Conservation (phyloP, 345 rosid species). For the Kernera saxatilis region DNA sequence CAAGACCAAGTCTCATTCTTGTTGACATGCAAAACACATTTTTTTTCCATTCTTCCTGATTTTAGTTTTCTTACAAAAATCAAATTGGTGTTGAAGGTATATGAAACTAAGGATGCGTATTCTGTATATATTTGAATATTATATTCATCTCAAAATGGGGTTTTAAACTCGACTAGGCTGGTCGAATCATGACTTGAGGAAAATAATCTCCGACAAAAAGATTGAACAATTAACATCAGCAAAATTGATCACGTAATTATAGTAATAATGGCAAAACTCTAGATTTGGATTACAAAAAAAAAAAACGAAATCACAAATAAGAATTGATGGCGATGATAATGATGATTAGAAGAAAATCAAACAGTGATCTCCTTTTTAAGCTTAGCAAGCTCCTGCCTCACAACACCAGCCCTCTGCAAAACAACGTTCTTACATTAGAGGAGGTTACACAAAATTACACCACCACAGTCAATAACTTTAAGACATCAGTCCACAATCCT, state of each 20-base stretch:
- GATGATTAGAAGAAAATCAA: constrained; percentile 13
- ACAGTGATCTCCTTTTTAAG: constrained; percentile 46
- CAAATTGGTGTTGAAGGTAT: not conserved
- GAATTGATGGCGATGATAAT: not conserved
- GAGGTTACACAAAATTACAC: no score
- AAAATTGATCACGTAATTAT: no score
- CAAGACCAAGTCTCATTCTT: not conserved
- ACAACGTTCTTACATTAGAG: no score
- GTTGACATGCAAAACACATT: constrained; percentile 1
- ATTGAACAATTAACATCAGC: no score
- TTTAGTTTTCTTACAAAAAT: not conserved
- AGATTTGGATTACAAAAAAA: no score
- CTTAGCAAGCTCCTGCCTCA: constrained; percentile 66
- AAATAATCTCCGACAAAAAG: no score
- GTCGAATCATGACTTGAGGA: not conserved
- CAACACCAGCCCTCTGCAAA: constrained; percentile 58
- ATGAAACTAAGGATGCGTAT: not conserved
- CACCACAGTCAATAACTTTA: not conserved
- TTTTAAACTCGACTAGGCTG: constrained; percentile 9
- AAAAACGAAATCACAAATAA: no score
- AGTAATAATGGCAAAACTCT: no score
- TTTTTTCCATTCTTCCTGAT: not conserved
- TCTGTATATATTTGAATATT: not conserved
- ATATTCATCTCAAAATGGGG: no score
- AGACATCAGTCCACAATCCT: no score